These are phyloP conservation scores for Hymenochaete sp. DNA, from an alignment of 1,284 basidiomycete genomes.

Conservation along the genomic window DNA sequence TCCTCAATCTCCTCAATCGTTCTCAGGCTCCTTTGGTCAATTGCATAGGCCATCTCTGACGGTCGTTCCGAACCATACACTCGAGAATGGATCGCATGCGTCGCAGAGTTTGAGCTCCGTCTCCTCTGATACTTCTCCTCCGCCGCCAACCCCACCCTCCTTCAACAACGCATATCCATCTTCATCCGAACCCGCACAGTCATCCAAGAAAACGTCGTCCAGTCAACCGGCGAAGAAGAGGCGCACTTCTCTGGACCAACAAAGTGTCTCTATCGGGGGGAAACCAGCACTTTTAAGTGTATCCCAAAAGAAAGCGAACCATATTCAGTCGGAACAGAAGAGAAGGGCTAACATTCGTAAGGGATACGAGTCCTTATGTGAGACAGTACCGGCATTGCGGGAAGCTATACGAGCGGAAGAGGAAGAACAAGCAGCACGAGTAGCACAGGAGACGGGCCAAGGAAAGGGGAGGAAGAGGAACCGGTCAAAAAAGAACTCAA, in stretches of 20 bases:
- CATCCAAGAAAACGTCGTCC: no score
- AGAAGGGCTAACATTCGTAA: slow-evolving; percentile 83
- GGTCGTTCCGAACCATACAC: slow-evolving; percentile 11
- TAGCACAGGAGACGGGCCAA: slow-evolving; percentile 20
- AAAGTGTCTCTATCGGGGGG: slow-evolving; percentile 12
- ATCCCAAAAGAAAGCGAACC: slow-evolving; percentile 88
- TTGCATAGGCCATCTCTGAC: slow-evolving; percentile 7
- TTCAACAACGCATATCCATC: slow-evolving; percentile 20
- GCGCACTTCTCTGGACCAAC: slow-evolving; percentile 18
- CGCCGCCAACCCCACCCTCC: slow-evolving; percentile 17
- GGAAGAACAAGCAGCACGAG: slow-evolving; percentile 29
- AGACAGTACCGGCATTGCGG: slow-evolving; percentile 66
- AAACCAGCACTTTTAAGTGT: slow-evolving; percentile 49
- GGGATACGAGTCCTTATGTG: slow-evolving; percentile 81
- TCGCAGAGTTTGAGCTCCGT: slow-evolving; percentile 14
- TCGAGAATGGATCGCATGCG: slow-evolving; percentile 12
- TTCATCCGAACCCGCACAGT: slow-evolving; percentile 9
- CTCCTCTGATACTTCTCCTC: slow-evolving; percentile 12
- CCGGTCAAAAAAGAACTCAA: slow-evolving; percentile 28
- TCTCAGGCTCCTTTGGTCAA: neutral
- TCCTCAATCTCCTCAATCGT: neutral
- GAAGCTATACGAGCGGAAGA: slow-evolving; percentile 69
- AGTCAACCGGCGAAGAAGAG: slow-evolving; percentile 6
- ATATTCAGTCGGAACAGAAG: slow-evolving; percentile 87
- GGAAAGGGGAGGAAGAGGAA: slow-evolving; percentile 27